These are phyloP conservation scores for Circinella umbellata DNA, from an alignment of 371 early-diverging fungal genomes.

Conservation along the genomic window DNA sequence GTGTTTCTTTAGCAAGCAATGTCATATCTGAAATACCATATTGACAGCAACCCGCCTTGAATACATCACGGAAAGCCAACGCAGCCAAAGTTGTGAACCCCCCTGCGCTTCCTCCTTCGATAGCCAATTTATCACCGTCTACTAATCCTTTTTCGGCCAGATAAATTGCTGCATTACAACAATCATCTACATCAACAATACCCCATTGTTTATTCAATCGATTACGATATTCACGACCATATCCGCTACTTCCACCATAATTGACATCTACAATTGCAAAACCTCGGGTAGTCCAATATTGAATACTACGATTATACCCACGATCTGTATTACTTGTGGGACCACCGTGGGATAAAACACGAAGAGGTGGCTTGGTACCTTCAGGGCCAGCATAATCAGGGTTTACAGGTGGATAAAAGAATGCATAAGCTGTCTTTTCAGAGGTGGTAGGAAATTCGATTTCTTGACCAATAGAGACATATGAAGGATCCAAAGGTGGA, in stretches of 20 bases:
- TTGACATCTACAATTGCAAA: conserved; percentile 77
- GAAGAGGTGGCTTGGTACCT: conserved; percentile 68
- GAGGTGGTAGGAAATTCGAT: conserved; percentile 66
- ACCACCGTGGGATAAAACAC: conserved; percentile 77
- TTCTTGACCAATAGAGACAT: conserved; percentile 67
- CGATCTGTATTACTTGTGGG: conserved; percentile 56
- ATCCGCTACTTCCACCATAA: conserved; percentile 79
- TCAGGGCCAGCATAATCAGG: conserved; percentile 54
- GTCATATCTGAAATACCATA: conserved; percentile 78
- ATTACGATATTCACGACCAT: conserved; percentile 76
- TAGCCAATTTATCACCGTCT: conserved; percentile 63
- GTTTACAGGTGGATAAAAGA: conserved; percentile 72
- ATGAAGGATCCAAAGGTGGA: conserved; percentile 42
- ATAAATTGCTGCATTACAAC: conserved; percentile 71
- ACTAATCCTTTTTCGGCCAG: conserved; percentile 63
- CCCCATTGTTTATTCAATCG: conserved; percentile 74
- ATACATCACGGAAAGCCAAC: conserved; percentile 72
- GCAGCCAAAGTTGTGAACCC: conserved; percentile 66
- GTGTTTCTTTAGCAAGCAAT: conserved; percentile 70
- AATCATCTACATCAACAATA: conserved; percentile 79
- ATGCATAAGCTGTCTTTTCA: conserved; percentile 56
- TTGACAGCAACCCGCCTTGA: conserved; percentile 69
- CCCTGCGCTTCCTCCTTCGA: conserved; percentile 76
- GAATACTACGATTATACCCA: conserved; percentile 53
- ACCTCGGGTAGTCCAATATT: conserved; percentile 82